Evolutionary conservation across 371 early-diverging fungal species (phyloP), one percentile per base, ranked within the genome.

Genomic region (Cokeromyces recurvatus): DNA sequence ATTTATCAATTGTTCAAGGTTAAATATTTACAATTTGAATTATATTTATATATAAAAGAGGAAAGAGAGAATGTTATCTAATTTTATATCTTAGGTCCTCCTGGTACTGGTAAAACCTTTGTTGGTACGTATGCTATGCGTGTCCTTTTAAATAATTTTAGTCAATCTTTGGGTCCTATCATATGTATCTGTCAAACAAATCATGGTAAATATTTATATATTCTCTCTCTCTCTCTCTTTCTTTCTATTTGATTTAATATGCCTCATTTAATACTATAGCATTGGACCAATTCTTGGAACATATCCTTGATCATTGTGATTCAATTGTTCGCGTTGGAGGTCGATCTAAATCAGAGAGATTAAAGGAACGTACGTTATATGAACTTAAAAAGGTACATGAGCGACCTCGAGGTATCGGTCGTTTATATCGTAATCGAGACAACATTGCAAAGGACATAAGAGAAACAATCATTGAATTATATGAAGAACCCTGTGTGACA

Each of bases 51-150:
- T 16, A 3, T 15, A 34, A n/a, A n/a, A n/a, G n/a, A n/a, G n/a
- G n/a, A n/a, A 29, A 8, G 29, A 29, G 11, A 29, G 29, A 29
- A 8, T 34, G 40, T 38, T 9, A 19, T 35, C 19, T 32, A 19
- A 15, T 7, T 2, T 37, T 15, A 10, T 43, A 17, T 14, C 10
- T 29, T 50, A 71, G 71, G 86, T 37, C 88, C 86, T 12, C 87
- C 86, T 14, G 86, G 88, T 38, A 84, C 85, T 24, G 86, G 87
- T 48, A 88, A 86, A 42, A 84, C 85, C 0, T 84, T 69, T 57
- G 75, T 85, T 0, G 86, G 86, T 49, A 74, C 86, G 19, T 71
- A 77, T 55, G 71, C 81, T 6, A 78, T 81, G 51, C 49, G 53
- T 10, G 73, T 82, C 0, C 61, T 86, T 5, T 51, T 82, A 17